These are phyloP conservation scores for Pleurotus tuoliensis DNA, from an alignment of 768 basidiomycete genomes.

Conservation along the genomic window DNA sequence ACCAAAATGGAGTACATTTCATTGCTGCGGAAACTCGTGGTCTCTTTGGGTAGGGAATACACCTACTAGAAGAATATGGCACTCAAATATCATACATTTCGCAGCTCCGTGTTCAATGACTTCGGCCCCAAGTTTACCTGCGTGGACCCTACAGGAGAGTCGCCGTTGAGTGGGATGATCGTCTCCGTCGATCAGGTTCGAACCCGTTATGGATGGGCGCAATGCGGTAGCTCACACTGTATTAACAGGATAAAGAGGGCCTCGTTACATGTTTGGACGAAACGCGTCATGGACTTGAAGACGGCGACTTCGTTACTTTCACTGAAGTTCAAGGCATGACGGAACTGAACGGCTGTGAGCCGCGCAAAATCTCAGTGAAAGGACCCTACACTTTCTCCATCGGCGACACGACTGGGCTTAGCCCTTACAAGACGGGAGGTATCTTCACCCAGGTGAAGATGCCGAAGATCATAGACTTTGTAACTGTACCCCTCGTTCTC, in stretches of 20 bases:
- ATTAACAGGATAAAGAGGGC: slow-evolving; percentile 72
- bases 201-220: slow-evolving; percentile 1
- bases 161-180: slow-evolving; percentile 91
- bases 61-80: not conserved
- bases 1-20: slow-evolving; percentile 84
- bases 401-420: slow-evolving; percentile 80
- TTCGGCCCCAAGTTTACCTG: slow-evolving; percentile 94
- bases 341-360: slow-evolving; percentile 86
- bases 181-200: slow-evolving; percentile 85
- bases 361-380: slow-evolving; percentile 88
- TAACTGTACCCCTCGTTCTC: slow-evolving; percentile 23
- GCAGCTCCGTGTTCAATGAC: slow-evolving; percentile 91
- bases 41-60: slow-evolving; percentile 75
- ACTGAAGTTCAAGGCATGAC: slow-evolving; percentile 93
- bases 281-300: slow-evolving; percentile 96
- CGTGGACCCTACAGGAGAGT: slow-evolving; percentile 97
- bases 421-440: slow-evolving; percentile 81
- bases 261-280: slow-evolving; percentile 96
- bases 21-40: slow-evolving; percentile 89
- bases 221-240: not conserved
- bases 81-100: not conserved
- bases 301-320: slow-evolving; percentile 97
- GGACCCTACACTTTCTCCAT: slow-evolving; percentile 98
- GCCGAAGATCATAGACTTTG: slow-evolving; percentile 94
- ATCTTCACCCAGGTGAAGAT: slow-evolving; percentile 99